Conservation (phyloP, 1,284 basidiomycete genomes). For the Ceratorhiza oryzae-sativae region DNA sequence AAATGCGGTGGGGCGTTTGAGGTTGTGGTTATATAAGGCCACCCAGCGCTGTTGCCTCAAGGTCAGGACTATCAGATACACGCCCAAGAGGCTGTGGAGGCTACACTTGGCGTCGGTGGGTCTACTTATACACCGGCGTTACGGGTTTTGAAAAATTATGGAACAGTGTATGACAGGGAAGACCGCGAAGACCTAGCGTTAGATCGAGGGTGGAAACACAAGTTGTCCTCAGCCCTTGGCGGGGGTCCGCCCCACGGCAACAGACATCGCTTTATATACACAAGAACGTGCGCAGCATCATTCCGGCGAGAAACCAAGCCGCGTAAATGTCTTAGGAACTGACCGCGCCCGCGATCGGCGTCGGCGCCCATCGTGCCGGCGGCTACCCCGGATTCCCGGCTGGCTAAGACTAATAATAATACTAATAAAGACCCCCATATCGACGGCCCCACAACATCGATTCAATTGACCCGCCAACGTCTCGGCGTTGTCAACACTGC, state of each 20-base stretch:
- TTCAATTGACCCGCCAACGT: neutral
- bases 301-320: neutral
- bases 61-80: constrained; percentile 5
- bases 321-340: neutral
- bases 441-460: neutral
- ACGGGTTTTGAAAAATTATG: constrained; percentile 11
- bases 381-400: constrained; percentile 4
- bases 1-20: neutral
- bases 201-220: constrained; percentile 19
- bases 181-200: neutral
- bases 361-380: constrained; percentile 15
- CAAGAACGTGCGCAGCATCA: neutral
- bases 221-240: neutral
- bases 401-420: neutral
- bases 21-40: neutral
- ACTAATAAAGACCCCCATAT: neutral
- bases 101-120: neutral
- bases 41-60: constrained; percentile 22
- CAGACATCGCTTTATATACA: neutral
- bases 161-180: constrained; percentile 15
- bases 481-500: neutral
- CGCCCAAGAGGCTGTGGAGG: constrained; percentile 19
- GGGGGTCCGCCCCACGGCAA: neutral
- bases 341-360: constrained; percentile 6
- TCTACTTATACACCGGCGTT: neutral